Evolutionary conservation across 1,284 basidiomycete genomes (phyloP).

Genomic region (Boletellus dicymbophilus): DNA sequence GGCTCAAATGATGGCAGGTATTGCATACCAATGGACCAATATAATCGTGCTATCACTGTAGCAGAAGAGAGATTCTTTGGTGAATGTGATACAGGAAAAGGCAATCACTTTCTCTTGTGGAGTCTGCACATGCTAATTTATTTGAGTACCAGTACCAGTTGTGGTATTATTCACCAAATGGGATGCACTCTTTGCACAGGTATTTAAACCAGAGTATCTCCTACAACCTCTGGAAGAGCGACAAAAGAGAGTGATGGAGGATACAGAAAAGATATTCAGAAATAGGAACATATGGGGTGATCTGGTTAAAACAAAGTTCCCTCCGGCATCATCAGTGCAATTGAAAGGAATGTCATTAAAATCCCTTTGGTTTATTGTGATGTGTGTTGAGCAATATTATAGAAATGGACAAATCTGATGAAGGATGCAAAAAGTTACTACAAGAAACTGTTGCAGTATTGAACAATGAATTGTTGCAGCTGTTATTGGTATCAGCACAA

Average conservation of each 20-base stretch:
- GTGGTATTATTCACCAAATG: conserved; percentile 1
- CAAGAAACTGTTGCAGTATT: background rate
- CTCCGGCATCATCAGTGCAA: background rate
- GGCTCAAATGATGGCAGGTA: background rate
- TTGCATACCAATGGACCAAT: conserved; percentile 1
- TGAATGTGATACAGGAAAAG: background rate
- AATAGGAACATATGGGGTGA: background rate
- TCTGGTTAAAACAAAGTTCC: background rate
- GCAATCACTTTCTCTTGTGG: background rate
- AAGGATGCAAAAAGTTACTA: background rate
- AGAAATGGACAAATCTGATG: conserved; percentile 6
- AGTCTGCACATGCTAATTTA: too few relatives aligned
- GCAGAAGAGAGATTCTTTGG: conserved; percentile 1
- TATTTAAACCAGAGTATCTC: background rate
- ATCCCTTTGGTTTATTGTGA: too few relatives aligned
- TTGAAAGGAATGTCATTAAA: background rate
- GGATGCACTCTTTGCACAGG: background rate
- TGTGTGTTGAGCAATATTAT: background rate
- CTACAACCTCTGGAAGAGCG: background rate
- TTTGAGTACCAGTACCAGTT: background rate
- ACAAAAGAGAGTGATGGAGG: background rate
- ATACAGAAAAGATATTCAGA: background rate
- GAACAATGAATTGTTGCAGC: conserved; percentile 1
- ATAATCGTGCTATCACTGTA: background rate
- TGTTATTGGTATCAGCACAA: conserved; percentile 4